Conservation (phyloP, 257 asterid genomes). For the Linaria vulgaris region DNA sequence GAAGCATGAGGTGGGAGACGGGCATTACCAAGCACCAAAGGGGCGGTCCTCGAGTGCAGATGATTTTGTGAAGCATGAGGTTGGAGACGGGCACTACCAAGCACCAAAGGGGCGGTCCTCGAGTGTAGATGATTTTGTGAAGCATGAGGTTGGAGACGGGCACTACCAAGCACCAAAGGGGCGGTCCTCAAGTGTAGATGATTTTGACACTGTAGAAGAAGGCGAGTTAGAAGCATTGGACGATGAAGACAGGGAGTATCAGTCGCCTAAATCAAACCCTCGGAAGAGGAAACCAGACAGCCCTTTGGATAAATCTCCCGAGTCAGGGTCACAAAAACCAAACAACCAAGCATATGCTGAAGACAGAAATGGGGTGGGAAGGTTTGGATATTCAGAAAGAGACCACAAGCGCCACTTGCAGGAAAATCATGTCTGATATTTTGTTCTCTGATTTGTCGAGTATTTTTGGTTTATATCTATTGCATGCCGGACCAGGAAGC, state of each 20-base stretch:
- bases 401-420: constrained; percentile 70
- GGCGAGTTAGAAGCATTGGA: constrained; percentile 72
- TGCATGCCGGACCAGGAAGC: neutral
- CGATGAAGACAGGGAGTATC: constrained; percentile 42
- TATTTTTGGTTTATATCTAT: neutral
- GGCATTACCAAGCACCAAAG: constrained; percentile 38
- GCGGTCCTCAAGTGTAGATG: constrained; percentile 42
- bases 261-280: constrained; percentile 49
- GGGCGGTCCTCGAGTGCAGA: constrained; percentile 43
- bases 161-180: constrained; percentile 41
- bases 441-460: constrained; percentile 6
- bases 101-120: constrained; percentile 42
- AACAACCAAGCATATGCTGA: constrained; percentile 43
- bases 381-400: constrained; percentile 71
- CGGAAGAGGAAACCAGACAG: constrained; percentile 67
- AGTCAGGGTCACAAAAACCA: constrained; percentile 34
- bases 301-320: constrained; percentile 46
- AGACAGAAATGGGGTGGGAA: constrained; percentile 53
- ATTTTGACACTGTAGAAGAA: constrained; percentile 66
- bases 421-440: constrained; percentile 58
- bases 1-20: constrained; percentile 38
- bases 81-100: constrained; percentile 41
- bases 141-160: constrained; percentile 39
- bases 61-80: constrained; percentile 29
- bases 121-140: constrained; percentile 33